phyloP scores from a whole-genome alignment of 2,329 filamentous ascomycete genomes.

The Trichoderma gracile region DNA sequence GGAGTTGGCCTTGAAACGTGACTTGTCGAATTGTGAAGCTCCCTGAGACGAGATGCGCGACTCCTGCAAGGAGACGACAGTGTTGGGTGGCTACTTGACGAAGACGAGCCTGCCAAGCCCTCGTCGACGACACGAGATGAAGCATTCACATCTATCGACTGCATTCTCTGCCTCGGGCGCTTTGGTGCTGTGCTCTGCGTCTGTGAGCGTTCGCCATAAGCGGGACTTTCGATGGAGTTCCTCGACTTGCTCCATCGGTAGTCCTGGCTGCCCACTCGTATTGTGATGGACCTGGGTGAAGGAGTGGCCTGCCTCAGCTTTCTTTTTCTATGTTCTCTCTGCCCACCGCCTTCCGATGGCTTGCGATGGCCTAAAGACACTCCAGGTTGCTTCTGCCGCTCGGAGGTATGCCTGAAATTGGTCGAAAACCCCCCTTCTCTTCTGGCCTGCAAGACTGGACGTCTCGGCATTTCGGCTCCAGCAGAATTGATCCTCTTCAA shows the following conservation, averaged over 20 bases:
- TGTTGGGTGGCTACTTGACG: background rate
- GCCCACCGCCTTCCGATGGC: background rate
- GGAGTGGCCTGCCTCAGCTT: background rate
- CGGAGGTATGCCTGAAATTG: background rate
- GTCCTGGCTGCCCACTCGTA: slow-evolving; percentile 35
- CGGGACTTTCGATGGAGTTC: slow-evolving; percentile 33
- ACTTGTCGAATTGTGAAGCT: background rate
- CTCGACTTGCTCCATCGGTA: slow-evolving; percentile 36
- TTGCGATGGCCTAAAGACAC: background rate
- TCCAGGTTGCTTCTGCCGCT: background rate
- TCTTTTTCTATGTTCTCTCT: background rate
- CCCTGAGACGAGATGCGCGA: background rate
- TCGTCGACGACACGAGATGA: background rate
- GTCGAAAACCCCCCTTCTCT: background rate
- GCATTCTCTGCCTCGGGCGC: background rate
- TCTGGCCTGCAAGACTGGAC: slow-evolving; percentile 31
- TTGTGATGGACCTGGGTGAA: slow-evolving; percentile 27
- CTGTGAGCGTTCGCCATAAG: background rate
- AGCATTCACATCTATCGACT: background rate
- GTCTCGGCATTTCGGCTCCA: slow-evolving; percentile 38
- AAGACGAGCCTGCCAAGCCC: background rate
- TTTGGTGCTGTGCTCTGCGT: background rate
- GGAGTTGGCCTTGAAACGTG: background rate
- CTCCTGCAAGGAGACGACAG: background rate
- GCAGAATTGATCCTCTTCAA: slow-evolving; percentile 37